A percentile compares a stretch with the other conserved stretches of the same genome.
phyloP scores from a whole-genome alignment of 2,329 filamentous ascomycete genomes.

The Zasmidium cellare region DNA sequence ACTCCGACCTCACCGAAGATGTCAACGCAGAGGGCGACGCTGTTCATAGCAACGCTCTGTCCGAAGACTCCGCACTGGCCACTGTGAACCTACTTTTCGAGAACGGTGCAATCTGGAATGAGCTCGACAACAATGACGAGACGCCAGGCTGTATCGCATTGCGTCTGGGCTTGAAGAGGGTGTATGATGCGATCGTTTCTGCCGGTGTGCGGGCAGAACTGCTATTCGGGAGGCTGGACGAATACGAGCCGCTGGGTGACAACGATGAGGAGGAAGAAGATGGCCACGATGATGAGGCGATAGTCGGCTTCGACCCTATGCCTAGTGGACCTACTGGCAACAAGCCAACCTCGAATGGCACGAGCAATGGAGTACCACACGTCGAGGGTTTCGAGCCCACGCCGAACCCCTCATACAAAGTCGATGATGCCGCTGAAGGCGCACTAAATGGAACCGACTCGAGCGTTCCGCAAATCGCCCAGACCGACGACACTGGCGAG shows the following conservation, averaged over 20 bases:
- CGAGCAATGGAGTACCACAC: constrained; percentile 19
- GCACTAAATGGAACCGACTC: constrained; percentile 16
- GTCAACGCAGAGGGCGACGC: constrained; percentile 34
- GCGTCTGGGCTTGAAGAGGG: constrained; percentile 62
- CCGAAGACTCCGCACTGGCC: constrained; percentile 62
- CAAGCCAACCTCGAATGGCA: constrained; percentile 16
- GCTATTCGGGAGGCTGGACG: constrained; percentile 77
- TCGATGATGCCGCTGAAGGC: constrained; percentile 22
- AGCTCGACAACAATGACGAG: constrained; percentile 81
- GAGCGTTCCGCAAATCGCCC: constrained; percentile 26
- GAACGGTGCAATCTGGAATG: constrained; percentile 96
- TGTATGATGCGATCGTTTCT: constrained; percentile 84
- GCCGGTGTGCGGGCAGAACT: constrained; percentile 90
- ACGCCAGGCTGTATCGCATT: constrained; percentile 87
- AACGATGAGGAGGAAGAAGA: constrained; percentile 53
- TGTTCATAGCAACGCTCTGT: constrained; percentile 34
- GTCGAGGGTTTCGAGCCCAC: constrained; percentile 34
- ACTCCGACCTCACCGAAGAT: constrained; percentile 37
- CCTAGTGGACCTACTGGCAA: constrained; percentile 17
- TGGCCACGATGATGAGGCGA: constrained; percentile 41
- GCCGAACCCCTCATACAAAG: constrained; percentile 34
- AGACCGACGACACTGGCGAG: constrained; percentile 29
- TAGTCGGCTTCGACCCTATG: constrained; percentile 36
- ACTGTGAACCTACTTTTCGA: constrained; percentile 76
- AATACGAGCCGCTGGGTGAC: constrained; percentile 72